Conservation (phyloP, 176 grass and related monocot species). For the Bolboschoenus planiculmis region DNA sequence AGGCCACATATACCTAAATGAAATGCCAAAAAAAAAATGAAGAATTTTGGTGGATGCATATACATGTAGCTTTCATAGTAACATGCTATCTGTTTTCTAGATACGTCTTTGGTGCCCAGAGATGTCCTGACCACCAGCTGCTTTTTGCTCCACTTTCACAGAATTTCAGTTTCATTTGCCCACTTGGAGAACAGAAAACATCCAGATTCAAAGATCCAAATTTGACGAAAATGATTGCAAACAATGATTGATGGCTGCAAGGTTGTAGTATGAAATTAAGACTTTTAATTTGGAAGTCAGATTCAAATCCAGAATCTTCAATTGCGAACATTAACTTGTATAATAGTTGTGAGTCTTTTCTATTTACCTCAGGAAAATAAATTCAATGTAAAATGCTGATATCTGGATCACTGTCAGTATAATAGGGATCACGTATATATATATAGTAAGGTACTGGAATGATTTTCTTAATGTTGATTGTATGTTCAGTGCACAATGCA, state of each 20-base stretch:
- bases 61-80: neutral
- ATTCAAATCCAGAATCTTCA: neutral
- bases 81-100: neutral
- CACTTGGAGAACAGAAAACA: neutral
- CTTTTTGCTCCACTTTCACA: neutral
- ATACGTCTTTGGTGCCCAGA: neutral
- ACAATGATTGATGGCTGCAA: neutral
- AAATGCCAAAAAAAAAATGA: neutral
- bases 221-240: neutral
- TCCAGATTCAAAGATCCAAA: neutral
- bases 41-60: neutral
- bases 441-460: neutral
- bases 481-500: neutral
- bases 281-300: neutral
- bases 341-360: neutral
- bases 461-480: neutral
- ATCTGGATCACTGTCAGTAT: neutral
- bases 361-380: neutral
- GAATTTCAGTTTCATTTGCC: neutral
- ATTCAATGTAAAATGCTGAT: neutral
- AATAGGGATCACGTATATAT: too few species aligned
- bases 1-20: neutral
- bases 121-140: neutral
- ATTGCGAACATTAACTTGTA: neutral
- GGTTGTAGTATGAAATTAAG: too few species aligned